Base-by-base conservation (phyloP, 495 filamentous ascomycete species). In the Annulohypoxylon bovei region DNA sequence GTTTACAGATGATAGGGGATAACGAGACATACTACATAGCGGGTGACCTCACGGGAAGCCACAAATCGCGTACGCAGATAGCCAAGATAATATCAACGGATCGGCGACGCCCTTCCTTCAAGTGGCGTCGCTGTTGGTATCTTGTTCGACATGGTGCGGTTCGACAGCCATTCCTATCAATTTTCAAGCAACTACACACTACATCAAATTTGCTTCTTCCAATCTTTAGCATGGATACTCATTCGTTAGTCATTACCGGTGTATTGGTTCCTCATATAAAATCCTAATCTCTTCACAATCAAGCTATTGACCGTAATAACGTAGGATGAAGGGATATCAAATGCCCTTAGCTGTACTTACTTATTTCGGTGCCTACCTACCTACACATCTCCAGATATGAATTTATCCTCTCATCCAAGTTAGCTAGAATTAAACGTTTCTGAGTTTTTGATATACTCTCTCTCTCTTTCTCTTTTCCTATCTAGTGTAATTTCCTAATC, bases 201-300 rank as follows among this genome's bases (percentile, higher is more conserved):
- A n/a, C n/a, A 35, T 39, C 52, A 6, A 25, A 28, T 32, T 65
- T 65, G 55, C 68, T 70, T 70, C 35, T 65, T 65, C 50, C 11
- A 53, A 37, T 64, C 50, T 68, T 62, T 33, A 44, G 28, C 27
- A 23, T 32, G 11, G 28, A 25, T 11, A 18, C 22, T 60, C 33
- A 65, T 70, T 70, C 56, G 62, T 42, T 18, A 7, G 2, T 9
- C 28, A 40, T 46, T 65, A 49, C 68, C 68, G 40, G 22, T 20
- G 30, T 42, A 58, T 47, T 50, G 53, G 62, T 27, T 59, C 47
- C 16, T 1, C 40, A 40, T 66, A 20, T 62, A 22, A 22, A 55
- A 55, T 49, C n/a, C 40, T 37, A 54, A 64, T 49, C 53, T 56
- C n/a, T 3, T 61, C 14, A 30, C 20, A 6, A 42, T 55, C 3